Conservation (phyloP, 768 basidiomycete genomes). For the Sarcodon sp. region DNA sequence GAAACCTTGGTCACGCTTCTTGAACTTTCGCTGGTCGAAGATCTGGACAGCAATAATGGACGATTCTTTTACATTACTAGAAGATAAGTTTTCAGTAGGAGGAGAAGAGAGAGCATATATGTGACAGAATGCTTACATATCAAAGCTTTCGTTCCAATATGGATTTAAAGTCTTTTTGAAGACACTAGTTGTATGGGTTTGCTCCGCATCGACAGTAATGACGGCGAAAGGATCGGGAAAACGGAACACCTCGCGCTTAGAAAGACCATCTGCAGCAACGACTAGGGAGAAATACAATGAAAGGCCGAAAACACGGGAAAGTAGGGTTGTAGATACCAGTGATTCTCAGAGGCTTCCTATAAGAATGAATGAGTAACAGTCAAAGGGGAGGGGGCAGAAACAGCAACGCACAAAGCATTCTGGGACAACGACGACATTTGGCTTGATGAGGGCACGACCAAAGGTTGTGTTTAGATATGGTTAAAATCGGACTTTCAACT, state of each 20-base stretch:
- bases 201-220: slow-evolving; percentile 95
- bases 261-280: slow-evolving; percentile 89
- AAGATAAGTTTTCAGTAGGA: slow-evolving; percentile 1
- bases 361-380: slow-evolving; percentile 7
- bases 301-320: background rate
- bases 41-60: slow-evolving; percentile 97
- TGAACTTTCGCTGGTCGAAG: slow-evolving; percentile 99
- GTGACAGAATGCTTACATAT: slow-evolving; percentile 56
- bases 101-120: background rate
- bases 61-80: slow-evolving; percentile 91
- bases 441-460: background rate
- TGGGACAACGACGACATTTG: slow-evolving; percentile 6
- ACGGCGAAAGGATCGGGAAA: slow-evolving; percentile 98
- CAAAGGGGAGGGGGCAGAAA: background rate
- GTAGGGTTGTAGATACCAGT: slow-evolving; percentile 36
- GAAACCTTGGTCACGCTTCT: slow-evolving; percentile 95
- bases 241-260: slow-evolving; percentile 91
- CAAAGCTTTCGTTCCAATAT: slow-evolving; percentile 98
- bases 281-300: slow-evolving; percentile 35
- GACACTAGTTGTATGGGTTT: slow-evolving; percentile 92
- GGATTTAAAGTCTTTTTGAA: slow-evolving; percentile 94
- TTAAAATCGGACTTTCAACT: no score
- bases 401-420: slow-evolving; percentile 14
- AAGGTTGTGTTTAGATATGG: background rate
- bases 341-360: slow-evolving; percentile 66